Base-by-base conservation (phyloP, 176 grass and related monocot genomes). In the Zizania latifolia region DNA sequence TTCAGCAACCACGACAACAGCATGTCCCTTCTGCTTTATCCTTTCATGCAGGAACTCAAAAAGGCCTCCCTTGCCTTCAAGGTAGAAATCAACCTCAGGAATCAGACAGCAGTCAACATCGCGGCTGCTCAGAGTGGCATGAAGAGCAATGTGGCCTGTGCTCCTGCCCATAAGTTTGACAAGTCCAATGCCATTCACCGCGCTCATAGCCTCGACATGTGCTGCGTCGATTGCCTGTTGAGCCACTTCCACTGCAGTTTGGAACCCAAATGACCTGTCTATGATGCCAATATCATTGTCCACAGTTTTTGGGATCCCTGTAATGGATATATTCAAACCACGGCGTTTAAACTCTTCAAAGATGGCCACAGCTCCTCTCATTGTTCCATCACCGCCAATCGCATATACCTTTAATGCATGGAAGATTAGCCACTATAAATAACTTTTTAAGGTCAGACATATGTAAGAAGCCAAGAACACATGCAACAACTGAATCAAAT, bases 241-340 rank as follows among this genome's bases (percentile, higher is more conserved):
- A 27, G 94, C 86, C 17, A 98, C 83, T 72, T 94, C 91, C 58
- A 98, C 89, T 0, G 91, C 91, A 3, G 95, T 98, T 53, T 98
- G 90, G 58, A 98, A 98, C 48, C 95, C 95, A 29, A 98, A 94
- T 0, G 95, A 92, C 76, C 72, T 89, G 82, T 94, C 95, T 45
- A 98, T 98, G 88, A 98, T 98, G 72, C 91, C 91, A n/a, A 98
- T 92, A 76, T 94, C 95, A 58, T 98, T 98, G 82, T 94, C 95
- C 34, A 94, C 95, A 0, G 95, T 94, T 75, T 98, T 98, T 0
- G 91, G 91, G 53, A 98, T 89, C 30, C 94, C 95, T 5, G 86
- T 84, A 3, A 98, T 76, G n/a, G 86, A 85, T 33, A 92, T 89
- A 54, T 85, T 88, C 75, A 98, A 15, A 62, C 86, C 86, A 17